These are phyloP conservation scores for Mortierella sp. DNA, from an alignment of 371 early-diverging fungal species.

Conservation along the genomic window DNA sequence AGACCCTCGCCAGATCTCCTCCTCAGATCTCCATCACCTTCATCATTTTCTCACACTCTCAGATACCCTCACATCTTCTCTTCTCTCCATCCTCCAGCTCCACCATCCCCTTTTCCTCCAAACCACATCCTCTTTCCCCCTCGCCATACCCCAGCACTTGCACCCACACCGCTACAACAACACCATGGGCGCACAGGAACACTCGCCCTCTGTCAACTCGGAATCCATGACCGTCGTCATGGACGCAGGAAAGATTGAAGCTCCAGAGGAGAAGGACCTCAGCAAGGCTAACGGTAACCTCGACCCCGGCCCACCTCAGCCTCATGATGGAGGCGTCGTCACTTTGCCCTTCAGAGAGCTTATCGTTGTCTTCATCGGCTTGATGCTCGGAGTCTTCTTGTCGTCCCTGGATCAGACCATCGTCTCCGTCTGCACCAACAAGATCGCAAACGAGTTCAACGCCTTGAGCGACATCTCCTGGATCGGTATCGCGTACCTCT, in stretches of 20 bases:
- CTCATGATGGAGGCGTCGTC: conserved; percentile 1
- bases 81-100: too few species aligned
- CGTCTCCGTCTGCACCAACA: conserved; percentile 80
- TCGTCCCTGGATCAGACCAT: conserved; percentile 78
- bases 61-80: too few species aligned
- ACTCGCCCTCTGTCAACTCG: conserved; percentile 13
- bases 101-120: too few species aligned
- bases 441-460: conserved; percentile 80
- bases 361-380: conserved; percentile 42
- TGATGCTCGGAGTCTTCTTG: conserved; percentile 65
- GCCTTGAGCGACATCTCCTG: conserved; percentile 72
- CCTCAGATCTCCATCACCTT: too few species aligned
- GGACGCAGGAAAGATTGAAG: background rate
- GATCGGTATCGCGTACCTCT: conserved; percentile 80
- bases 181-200: conserved; percentile 10
- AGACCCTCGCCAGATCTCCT: too few species aligned
- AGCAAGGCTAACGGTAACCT: conserved; percentile 8
- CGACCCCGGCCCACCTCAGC: conserved; percentile 24
- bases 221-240: background rate
- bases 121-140: too few species aligned
- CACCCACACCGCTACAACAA: too few species aligned
- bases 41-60: too few species aligned
- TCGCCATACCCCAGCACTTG: too few species aligned
- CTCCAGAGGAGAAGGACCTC: background rate
- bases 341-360: conserved; percentile 26